A percentile compares a stretch with the other conserved stretches of the same genome.
phyloP scores from a whole-genome alignment of 768 basidiomycete genomes.

The Guyanaporus albipodus region DNA sequence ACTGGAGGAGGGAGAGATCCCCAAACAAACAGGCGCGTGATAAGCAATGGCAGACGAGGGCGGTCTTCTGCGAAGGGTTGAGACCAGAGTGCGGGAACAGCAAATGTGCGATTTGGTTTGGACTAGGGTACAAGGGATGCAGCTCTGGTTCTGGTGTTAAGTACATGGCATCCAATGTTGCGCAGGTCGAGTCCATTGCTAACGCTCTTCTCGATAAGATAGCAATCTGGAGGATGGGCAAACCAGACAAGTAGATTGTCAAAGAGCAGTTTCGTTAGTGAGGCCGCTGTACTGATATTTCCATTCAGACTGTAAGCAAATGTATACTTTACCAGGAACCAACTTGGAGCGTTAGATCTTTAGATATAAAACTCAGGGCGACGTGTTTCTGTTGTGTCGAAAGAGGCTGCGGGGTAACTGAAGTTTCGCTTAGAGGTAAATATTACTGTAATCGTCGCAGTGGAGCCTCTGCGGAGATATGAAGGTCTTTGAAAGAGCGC shows the following conservation, averaged over 20 bases:
- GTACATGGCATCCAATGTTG: conserved; percentile 41
- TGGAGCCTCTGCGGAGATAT: background rate
- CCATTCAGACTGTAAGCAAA: conserved; percentile 20
- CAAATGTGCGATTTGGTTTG: conserved; percentile 55
- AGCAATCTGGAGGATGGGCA: conserved; percentile 4
- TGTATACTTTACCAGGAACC: conserved; percentile 4
- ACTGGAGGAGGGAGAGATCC: conserved; percentile 67
- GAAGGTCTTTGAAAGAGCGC: background rate
- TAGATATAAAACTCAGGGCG: too few species aligned
- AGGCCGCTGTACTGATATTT: conserved; percentile 9
- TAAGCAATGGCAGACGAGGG: conserved; percentile 71
- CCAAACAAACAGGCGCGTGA: conserved; percentile 75
- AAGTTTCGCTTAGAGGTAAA: background rate
- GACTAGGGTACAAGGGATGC: conserved; percentile 72
- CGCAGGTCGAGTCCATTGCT: conserved; percentile 28
- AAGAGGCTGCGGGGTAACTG: conserved; percentile 2
- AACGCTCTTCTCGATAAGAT: background rate
- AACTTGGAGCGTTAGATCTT: conserved; percentile 2
- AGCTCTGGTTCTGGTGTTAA: conserved; percentile 75
- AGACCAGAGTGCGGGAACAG: conserved; percentile 68
- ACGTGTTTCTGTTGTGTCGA: conserved; percentile 3
- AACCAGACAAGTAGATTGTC: conserved; percentile 6
- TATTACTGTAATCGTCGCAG: too few species aligned
- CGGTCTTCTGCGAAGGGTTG: conserved; percentile 58
- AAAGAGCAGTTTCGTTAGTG: conserved; percentile 1